Percentiles rank a stretch among this genome's conserved stretches.
These are phyloP conservation scores for Xylaria scruposa DNA, from an alignment of 495 filamentous ascomycete genomes.

Conservation along the genomic window DNA sequence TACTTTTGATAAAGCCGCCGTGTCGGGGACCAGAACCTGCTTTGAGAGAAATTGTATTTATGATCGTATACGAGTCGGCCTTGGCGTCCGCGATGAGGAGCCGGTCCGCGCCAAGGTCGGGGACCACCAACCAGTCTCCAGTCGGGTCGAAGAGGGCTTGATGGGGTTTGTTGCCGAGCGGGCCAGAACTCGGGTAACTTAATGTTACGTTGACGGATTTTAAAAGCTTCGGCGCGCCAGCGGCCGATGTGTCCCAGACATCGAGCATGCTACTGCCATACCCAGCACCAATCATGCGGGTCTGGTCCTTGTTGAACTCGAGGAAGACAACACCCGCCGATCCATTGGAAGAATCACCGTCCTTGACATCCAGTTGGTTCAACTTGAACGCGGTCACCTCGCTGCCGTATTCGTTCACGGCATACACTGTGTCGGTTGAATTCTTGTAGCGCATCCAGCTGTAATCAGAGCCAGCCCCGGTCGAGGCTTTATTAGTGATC, in stretches of 20 bases:
- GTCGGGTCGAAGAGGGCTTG: constrained; percentile 45
- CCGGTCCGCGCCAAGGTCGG: constrained; percentile 42
- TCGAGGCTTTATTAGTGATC: constrained; percentile 36
- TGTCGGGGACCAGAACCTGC: constrained; percentile 44
- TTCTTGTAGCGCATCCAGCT: constrained; percentile 44
- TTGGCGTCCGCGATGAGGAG: constrained; percentile 40
- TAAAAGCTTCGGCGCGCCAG: constrained; percentile 31
- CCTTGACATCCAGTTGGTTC: constrained; percentile 24
- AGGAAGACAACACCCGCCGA: constrained; percentile 43
- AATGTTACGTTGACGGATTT: constrained; percentile 31
- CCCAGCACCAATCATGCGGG: constrained; percentile 39
- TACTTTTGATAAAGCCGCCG: constrained; percentile 40
- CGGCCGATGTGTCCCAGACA: constrained; percentile 39
- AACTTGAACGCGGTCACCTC: constrained; percentile 37
- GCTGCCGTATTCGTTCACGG: constrained; percentile 41
- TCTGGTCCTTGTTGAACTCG: constrained; percentile 41
- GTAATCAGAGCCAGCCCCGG: constrained; percentile 33
- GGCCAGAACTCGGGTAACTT: constrained; percentile 33
- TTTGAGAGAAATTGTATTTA: constrained; percentile 29
- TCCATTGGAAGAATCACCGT: constrained; percentile 30
- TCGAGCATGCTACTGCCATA: constrained; percentile 40
- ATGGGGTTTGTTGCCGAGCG: constrained; percentile 38
- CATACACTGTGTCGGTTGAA: constrained; percentile 36
- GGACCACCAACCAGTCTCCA: constrained; percentile 43
- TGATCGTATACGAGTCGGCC: constrained; percentile 36